These are phyloP conservation scores for Climacium dendroides DNA, from an alignment of 225 moss, liverwort and hornwort genomes.

Conservation along the genomic window DNA sequence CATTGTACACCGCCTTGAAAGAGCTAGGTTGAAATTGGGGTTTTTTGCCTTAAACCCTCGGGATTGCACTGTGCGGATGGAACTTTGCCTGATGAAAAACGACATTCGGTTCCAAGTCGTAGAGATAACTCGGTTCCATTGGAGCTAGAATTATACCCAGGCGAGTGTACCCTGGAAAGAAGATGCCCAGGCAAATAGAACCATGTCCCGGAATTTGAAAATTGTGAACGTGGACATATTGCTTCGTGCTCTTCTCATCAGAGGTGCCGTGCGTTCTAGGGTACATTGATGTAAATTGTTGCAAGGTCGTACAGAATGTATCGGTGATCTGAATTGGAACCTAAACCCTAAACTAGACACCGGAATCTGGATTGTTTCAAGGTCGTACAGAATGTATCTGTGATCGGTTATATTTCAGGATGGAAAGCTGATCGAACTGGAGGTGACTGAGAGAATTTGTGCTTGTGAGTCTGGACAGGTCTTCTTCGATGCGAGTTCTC, in stretches of 20 bases:
- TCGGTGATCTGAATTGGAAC: background rate
- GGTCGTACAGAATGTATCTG: background rate
- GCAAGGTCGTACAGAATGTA: too few species aligned
- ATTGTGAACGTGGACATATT: constrained; percentile 58
- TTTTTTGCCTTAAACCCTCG: background rate
- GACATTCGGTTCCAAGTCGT: constrained; percentile 76
- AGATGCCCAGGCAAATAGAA: constrained; percentile 77
- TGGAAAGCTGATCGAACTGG: background rate
- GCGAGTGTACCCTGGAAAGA: constrained; percentile 79
- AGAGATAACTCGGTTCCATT: constrained; percentile 71
- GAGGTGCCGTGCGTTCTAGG: constrained; percentile 44
- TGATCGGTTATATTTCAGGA: background rate
- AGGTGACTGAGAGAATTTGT: background rate
- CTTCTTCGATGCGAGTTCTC: background rate
- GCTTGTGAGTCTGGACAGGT: background rate
- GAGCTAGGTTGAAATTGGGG: background rate
- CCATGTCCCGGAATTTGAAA: constrained; percentile 65
- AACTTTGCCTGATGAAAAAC: constrained; percentile 22
- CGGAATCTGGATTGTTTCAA: background rate
- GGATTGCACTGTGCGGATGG: constrained; percentile 8
- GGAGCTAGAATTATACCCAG: constrained; percentile 81
- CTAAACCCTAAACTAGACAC: too few species aligned
- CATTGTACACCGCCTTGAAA: background rate
- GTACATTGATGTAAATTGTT: background rate
- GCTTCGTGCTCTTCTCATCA: constrained; percentile 61